phyloP scores from a whole-genome alignment of 805 yeast genomes.

The Yarrowia keelungensis region DNA sequence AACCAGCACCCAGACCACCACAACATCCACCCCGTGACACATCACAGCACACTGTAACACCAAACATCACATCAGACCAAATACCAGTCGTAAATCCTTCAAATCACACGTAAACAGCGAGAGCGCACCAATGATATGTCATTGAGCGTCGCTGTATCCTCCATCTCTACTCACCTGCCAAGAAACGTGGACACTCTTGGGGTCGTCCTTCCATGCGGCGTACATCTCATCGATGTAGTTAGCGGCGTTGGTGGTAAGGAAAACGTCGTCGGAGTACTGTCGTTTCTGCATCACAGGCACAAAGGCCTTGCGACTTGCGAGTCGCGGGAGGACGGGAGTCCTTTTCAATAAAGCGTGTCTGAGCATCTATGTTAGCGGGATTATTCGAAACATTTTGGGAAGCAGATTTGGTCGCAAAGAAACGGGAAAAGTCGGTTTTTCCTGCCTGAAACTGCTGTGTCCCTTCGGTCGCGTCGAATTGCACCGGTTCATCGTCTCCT shows the following conservation, averaged over 20 bases:
- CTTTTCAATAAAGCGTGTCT: slow-evolving; percentile 36
- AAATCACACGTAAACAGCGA: no score
- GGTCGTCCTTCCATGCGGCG: slow-evolving; percentile 91
- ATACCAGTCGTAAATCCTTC: not conserved
- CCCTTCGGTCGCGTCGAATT: slow-evolving; percentile 1
- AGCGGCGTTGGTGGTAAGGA: slow-evolving; percentile 83
- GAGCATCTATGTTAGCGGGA: slow-evolving; percentile 39
- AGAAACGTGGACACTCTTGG: slow-evolving; percentile 87
- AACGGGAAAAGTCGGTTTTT: no score
- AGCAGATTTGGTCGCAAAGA: no score
- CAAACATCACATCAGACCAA: not conserved
- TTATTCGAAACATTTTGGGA: not conserved
- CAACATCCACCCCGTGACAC: not conserved
- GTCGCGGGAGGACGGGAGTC: slow-evolving; percentile 37
- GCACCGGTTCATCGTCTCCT: not conserved
- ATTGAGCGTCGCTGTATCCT: not conserved
- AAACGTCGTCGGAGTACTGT: slow-evolving; percentile 60
- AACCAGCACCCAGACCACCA: no score
- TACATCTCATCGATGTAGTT: slow-evolving; percentile 98
- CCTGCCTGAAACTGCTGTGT: no score
- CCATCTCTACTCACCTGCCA: slow-evolving; percentile 63
- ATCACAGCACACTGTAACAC: not conserved
- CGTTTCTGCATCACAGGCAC: slow-evolving; percentile 41
- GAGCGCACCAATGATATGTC: no score
- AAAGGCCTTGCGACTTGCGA: slow-evolving; percentile 37